These are phyloP conservation scores for Malassezia sp. DNA, from an alignment of 1,284 basidiomycete genomes.

Conservation along the genomic window DNA sequence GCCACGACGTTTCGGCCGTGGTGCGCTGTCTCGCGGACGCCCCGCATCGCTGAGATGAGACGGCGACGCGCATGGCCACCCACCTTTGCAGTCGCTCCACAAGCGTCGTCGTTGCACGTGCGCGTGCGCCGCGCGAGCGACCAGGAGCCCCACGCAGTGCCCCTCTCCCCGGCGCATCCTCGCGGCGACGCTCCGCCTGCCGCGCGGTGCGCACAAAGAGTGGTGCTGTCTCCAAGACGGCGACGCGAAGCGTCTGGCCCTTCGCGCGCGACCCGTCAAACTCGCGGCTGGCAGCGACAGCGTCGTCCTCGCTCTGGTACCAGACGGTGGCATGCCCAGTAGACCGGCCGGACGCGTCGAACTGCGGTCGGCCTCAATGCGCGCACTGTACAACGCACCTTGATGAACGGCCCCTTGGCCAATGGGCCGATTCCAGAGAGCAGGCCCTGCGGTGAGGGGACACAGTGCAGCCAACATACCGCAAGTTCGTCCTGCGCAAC, in stretches of 20 bases:
- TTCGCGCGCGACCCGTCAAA: not conserved
- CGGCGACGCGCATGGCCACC: not conserved
- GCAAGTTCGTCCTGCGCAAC: not conserved
- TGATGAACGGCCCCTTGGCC: conserved; percentile 1
- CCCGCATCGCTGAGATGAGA: too few relatives aligned
- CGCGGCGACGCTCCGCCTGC: too few relatives aligned
- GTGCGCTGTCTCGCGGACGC: too few relatives aligned
- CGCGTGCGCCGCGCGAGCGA: not conserved
- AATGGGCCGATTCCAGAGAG: not conserved
- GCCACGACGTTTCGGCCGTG: too few relatives aligned
- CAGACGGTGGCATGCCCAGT: conserved; percentile 5
- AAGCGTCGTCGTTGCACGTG: not conserved
- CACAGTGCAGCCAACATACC: not conserved
- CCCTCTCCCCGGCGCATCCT: too few relatives aligned
- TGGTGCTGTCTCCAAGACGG: not conserved
- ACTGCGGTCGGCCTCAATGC: not conserved
- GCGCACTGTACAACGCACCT: not conserved
- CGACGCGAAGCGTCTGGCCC: not conserved
- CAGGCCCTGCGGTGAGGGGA: not conserved
- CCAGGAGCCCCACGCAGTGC: not conserved
- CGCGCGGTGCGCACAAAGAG: too few relatives aligned
- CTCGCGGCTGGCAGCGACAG: not conserved
- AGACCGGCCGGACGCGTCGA: conserved; percentile 8
- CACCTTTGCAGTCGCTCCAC: not conserved
- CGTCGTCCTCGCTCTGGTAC: conserved; percentile 3